Percentiles rank a stretch among this genome's conserved stretches.
Evolutionary conservation across 176 grass and related monocot genomes (phyloP).

Genomic region (Triticum timopheevii): DNA sequence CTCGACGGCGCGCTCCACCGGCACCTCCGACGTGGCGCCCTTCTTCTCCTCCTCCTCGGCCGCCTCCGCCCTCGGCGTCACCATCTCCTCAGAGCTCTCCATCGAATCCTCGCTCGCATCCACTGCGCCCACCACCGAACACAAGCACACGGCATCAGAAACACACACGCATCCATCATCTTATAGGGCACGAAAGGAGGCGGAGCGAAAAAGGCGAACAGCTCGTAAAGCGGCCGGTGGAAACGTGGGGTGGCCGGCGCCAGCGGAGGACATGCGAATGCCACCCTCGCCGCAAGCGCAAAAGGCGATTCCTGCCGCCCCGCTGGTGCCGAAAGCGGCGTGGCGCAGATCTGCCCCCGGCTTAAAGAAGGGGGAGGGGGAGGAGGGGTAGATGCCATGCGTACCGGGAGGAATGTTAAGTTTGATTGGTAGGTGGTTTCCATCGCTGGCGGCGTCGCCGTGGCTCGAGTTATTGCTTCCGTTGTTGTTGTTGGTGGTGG

Average conservation of each 20-base stretch:
- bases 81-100: constrained; percentile 71
- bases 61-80: constrained; percentile 47
- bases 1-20: constrained; percentile 19
- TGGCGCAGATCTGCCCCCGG: constrained; percentile 30
- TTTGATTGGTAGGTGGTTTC: constrained; percentile 37
- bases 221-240: constrained; percentile 47
- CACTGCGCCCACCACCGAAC: constrained; percentile 35
- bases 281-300: constrained; percentile 48
- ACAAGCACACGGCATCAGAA: constrained; percentile 25
- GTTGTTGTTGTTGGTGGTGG: constrained; percentile 15
- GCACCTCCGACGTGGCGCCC: neutral
- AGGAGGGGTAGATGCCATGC: constrained; percentile 15
- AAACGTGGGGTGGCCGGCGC: constrained; percentile 31
- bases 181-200: constrained; percentile 45
- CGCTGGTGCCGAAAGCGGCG: constrained; percentile 41
- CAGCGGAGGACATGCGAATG: constrained; percentile 39
- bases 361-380: neutral
- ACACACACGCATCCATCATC: constrained; percentile 33
- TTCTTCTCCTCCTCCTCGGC: constrained; percentile 52
- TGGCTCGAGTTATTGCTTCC: constrained; percentile 17
- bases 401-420: constrained; percentile 35
- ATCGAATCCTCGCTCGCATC: constrained; percentile 57
- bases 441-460: constrained; percentile 24
- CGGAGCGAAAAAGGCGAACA: constrained; percentile 32
- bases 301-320: constrained; percentile 44